Conservation (phyloP, 2,329 filamentous ascomycete species). For the Beauveria pseudobassiana region DNA sequence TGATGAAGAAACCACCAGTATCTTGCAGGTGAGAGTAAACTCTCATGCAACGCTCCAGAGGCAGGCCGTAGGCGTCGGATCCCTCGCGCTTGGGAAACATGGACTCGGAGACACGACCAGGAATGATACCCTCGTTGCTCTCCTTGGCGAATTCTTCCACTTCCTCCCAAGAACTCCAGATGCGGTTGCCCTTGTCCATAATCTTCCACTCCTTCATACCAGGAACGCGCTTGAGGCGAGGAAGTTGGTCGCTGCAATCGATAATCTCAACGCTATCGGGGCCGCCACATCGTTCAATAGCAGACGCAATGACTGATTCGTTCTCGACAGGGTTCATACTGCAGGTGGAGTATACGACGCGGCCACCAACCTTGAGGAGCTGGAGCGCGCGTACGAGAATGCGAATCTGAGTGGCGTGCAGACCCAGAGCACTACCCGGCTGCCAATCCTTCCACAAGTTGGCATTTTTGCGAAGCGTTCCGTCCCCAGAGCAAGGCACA, state of each 20-base stretch:
- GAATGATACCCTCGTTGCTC: slow-evolving; percentile 43
- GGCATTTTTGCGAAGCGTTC: slow-evolving; percentile 86
- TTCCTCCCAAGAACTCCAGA: slow-evolving; percentile 77
- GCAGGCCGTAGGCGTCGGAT: slow-evolving; percentile 53
- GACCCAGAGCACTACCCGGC: slow-evolving; percentile 76
- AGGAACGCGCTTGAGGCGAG: slow-evolving; percentile 65
- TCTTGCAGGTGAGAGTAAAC: slow-evolving; percentile 95
- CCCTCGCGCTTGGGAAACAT: slow-evolving; percentile 69
- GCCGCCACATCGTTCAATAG: slow-evolving; percentile 86
- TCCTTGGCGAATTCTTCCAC: slow-evolving; percentile 63
- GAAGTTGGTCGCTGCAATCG: slow-evolving; percentile 72
- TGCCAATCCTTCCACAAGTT: slow-evolving; percentile 95
- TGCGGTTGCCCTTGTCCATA: slow-evolving; percentile 75
- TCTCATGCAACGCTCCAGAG: slow-evolving; percentile 83
- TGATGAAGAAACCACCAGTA: slow-evolving; percentile 96
- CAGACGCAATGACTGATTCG: slow-evolving; percentile 81
- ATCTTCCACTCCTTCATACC: slow-evolving; percentile 82
- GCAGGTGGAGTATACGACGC: slow-evolving; percentile 96
- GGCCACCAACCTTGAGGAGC: slow-evolving; percentile 90
- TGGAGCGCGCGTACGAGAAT: slow-evolving; percentile 90
- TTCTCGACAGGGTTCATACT: slow-evolving; percentile 99
- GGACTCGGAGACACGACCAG: slow-evolving; percentile 63
- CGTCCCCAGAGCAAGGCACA: slow-evolving; percentile 94
- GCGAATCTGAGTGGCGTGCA: slow-evolving; percentile 78
- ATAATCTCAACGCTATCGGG: slow-evolving; percentile 72